These are phyloP conservation scores for Vigna reflexopilosa DNA, from an alignment of 306 rosid genomes.

Conservation along the genomic window DNA sequence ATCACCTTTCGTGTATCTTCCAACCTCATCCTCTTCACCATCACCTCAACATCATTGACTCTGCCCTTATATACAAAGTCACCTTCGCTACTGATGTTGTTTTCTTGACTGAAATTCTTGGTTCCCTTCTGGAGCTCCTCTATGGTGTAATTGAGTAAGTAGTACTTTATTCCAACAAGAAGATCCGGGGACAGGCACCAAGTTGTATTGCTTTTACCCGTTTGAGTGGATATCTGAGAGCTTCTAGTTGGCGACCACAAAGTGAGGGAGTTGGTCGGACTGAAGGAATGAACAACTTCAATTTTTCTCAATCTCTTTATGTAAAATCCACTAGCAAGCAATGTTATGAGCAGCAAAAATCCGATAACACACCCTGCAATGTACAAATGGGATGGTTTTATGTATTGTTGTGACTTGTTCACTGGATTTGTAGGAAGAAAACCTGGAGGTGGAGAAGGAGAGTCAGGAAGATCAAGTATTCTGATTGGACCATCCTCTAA, in stretches of 20 bases:
- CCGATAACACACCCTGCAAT: slow-evolving; percentile 60
- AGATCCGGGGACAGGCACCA: slow-evolving; percentile 71
- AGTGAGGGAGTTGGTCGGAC: slow-evolving; percentile 45
- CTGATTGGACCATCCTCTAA: slow-evolving; percentile 36
- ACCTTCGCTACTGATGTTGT: slow-evolving; percentile 35
- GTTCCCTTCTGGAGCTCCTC: slow-evolving; percentile 63
- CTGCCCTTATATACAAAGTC: slow-evolving; percentile 53
- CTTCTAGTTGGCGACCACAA: slow-evolving; percentile 49
- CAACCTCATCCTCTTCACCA: slow-evolving; percentile 65
- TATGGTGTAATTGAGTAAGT: slow-evolving; percentile 58
- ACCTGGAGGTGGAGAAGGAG: slow-evolving; percentile 64
- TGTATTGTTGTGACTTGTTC: not conserved
- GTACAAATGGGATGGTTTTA: slow-evolving; percentile 43
- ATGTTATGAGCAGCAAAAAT: slow-evolving; percentile 45
- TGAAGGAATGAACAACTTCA: slow-evolving; percentile 47
- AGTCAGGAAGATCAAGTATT: slow-evolving; percentile 45
- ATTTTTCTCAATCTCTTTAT: slow-evolving; percentile 47
- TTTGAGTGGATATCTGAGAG: slow-evolving; percentile 34
- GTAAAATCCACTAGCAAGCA: slow-evolving; percentile 55
- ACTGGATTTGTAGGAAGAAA: slow-evolving; percentile 59
- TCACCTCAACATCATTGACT: slow-evolving; percentile 55
- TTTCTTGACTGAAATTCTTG: slow-evolving; percentile 61
- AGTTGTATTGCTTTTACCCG: slow-evolving; percentile 45
- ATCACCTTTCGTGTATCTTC: slow-evolving; percentile 60
- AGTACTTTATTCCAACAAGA: slow-evolving; percentile 67